Base-by-base conservation (phyloP, 1,284 basidiomycete genomes). In the Tilletia horrida region DNA sequence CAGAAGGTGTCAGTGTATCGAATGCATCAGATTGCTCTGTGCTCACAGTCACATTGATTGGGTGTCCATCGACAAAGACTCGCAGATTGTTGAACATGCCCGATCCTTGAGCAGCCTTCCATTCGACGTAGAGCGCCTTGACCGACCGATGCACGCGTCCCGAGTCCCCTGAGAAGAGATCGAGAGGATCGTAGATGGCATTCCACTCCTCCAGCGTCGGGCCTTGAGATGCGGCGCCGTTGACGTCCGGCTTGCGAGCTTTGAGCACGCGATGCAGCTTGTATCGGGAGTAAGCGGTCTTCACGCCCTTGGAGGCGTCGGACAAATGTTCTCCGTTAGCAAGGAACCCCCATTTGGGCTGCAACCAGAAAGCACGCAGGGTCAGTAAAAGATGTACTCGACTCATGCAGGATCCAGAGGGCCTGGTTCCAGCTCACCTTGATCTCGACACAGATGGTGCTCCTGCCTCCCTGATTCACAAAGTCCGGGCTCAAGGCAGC, bases 401-500 rank as follows among this genome's bases (percentile, higher is more conserved):
- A 8, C 4, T 29, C 27, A 8, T 1, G 18, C 21, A 57, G n/a
- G 14, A 9, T 57, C n/a, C n/a, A 16, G 27, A 23, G 18, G 23
- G 21, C n/a, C 8, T 21, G 25, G 55, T 31, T 9, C 3, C 11
- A 35, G 21, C 55, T 59, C 9, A 59, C 55, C 55, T 59, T 59
- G 55, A 59, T 59, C 55, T 59, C 55, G 27, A 72, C 65, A 35
- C 67, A 70, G 21, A 74, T 64, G 21, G 63, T 47, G 11, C 29
- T 67, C 25, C 70, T 69, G 3, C 45, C 43, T 4, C 29, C n/a
- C n/a, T 11, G 21, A 3, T 42, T 45, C 13, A 1, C 55, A 29
- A 1, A 35, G 14, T 7, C 55, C 48, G n/a, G 61, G 23, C 21
- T 23, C 2, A 3, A 42, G 1, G 64, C 64, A 7, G 71, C 71